These are phyloP conservation scores for Aphanomyces euteiches DNA, from an alignment of 352 stramenopile genomes.

Conservation along the genomic window DNA sequence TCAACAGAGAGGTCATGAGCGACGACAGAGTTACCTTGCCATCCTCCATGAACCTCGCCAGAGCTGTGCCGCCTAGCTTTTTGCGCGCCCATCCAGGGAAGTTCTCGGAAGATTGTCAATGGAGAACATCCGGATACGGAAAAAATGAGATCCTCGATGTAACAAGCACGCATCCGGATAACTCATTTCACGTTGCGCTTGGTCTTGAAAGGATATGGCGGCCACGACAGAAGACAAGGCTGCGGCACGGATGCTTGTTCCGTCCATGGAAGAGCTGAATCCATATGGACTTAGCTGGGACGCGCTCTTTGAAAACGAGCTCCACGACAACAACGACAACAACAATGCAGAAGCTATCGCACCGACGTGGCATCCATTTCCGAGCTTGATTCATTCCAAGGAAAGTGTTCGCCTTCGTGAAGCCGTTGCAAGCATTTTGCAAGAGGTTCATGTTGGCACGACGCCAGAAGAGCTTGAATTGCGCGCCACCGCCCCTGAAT, in stretches of 20 bases:
- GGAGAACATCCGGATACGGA: too few species aligned
- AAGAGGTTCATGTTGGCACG: constrained; percentile 12
- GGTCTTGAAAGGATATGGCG: neutral
- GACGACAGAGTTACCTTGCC: too few species aligned
- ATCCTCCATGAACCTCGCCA: too few species aligned
- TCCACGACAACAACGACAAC: constrained; percentile 17
- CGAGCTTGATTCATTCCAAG: constrained; percentile 21
- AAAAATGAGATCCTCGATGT: too few species aligned
- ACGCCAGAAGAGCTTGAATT: constrained; percentile 17
- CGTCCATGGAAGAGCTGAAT: constrained; percentile 72
- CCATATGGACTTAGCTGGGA: constrained; percentile 42
- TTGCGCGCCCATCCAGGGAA: too few species aligned
- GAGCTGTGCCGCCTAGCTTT: too few species aligned
- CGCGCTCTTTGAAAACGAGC: constrained; percentile 11
- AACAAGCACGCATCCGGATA: constrained; percentile 9
- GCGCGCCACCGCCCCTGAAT: constrained; percentile 10
- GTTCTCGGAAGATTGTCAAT: too few species aligned
- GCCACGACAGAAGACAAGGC: neutral
- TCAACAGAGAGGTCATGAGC: too few species aligned
- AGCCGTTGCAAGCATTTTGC: constrained; percentile 4
- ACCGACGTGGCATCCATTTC: constrained; percentile 20
- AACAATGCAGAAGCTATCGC: constrained; percentile 1
- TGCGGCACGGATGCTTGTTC: constrained; percentile 33
- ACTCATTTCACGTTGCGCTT: neutral
- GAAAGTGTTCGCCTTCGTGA: constrained; percentile 24